These are phyloP conservation scores for Dimargaris verticillata DNA, from an alignment of 192 early-diverging fungal genomes.

Conservation along the genomic window DNA sequence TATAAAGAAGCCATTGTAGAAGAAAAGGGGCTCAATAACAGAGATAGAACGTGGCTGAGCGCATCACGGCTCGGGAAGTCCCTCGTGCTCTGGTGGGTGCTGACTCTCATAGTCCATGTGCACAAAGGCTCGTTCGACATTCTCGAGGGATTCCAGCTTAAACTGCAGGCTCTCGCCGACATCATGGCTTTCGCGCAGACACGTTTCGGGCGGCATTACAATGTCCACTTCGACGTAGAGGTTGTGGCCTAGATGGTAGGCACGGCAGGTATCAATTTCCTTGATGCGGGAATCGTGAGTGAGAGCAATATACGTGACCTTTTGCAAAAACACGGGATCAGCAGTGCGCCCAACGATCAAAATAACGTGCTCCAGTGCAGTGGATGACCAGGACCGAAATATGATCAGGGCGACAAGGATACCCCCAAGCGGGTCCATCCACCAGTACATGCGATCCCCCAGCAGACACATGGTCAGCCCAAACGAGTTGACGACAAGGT, in stretches of 20 bases:
- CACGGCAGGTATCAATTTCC: conserved; percentile 60
- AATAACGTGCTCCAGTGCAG: conserved; percentile 55
- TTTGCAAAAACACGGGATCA: conserved; percentile 58
- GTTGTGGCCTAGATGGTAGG: conserved; percentile 78
- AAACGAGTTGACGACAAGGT: conserved; percentile 52
- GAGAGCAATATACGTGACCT: conserved; percentile 70
- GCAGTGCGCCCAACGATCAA: conserved; percentile 71
- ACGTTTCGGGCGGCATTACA: conserved; percentile 71
- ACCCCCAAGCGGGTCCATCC: conserved; percentile 58
- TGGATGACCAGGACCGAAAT: conserved; percentile 43
- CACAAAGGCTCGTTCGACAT: conserved; percentile 86
- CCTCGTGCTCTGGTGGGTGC: conserved; percentile 63
- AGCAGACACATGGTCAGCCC: conserved; percentile 48
- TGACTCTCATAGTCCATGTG: conserved; percentile 84
- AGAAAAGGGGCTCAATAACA: background rate
- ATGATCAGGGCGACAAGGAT: conserved; percentile 53
- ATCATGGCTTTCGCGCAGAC: conserved; percentile 71
- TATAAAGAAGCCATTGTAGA: too few relatives aligned
- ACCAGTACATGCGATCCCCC: conserved; percentile 36
- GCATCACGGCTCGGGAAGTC: conserved; percentile 7
- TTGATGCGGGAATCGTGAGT: conserved; percentile 50
- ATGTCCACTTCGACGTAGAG: conserved; percentile 94
- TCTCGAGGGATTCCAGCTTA: conserved; percentile 66
- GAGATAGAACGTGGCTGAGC: background rate
- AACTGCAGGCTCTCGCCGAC: conserved; percentile 80